Conservation (phyloP, 163 green algal genomes). For the Botryococcus braunii region DNA sequence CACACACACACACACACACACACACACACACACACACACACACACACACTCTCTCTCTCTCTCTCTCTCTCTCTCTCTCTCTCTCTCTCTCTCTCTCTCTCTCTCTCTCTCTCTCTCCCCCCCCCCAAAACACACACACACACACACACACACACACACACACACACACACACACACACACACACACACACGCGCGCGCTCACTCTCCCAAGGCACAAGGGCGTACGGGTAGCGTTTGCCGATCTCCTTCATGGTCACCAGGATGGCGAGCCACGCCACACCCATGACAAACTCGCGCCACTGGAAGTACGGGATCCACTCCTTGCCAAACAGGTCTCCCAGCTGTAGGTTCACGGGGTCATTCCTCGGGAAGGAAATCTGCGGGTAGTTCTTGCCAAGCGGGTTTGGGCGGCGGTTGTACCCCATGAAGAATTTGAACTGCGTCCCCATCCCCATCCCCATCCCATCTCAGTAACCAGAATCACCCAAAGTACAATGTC, state of each 20-base stretch:
- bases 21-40: no score
- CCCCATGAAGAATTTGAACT: conserved; percentile 47
- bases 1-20: no score
- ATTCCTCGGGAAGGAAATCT: conserved; percentile 24
- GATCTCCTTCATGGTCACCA: conserved; percentile 32
- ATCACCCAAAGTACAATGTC: no score
- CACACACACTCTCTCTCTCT: no score
- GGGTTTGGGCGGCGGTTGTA: conserved; percentile 19
- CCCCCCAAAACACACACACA: no score
- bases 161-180: background rate
- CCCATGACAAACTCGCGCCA: conserved; percentile 54
- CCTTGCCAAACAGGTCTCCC: conserved; percentile 25
- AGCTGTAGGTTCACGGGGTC: conserved; percentile 34
- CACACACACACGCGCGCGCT: no score
- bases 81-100: no score
- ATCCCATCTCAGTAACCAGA: no score
- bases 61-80: no score
- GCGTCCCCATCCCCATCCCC: no score
- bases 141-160: background rate
- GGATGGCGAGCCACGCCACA: conserved; percentile 34
- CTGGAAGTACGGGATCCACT: conserved; percentile 33
- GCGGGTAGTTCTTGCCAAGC: background rate
- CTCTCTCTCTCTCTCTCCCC: no score
- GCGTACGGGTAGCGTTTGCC: conserved; percentile 13
- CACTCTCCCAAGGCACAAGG: background rate